These are phyloP conservation scores for Colletotrichum sp. DNA, from an alignment of 2,329 filamentous ascomycete genomes.

Conservation along the genomic window DNA sequence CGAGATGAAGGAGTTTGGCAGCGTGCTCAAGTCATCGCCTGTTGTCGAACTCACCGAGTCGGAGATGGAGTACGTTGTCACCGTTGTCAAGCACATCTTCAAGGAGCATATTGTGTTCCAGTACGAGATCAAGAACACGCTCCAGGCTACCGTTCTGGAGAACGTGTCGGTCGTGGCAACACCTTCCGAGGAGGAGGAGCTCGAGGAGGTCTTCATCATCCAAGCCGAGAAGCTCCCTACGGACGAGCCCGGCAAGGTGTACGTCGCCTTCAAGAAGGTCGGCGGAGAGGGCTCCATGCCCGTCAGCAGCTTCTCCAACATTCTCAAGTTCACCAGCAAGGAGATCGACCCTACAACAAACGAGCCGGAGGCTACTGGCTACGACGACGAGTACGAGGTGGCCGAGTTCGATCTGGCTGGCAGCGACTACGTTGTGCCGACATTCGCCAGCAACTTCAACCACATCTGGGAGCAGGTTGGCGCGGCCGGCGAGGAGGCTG, in stretches of 20 bases:
- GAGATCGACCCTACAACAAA: constrained; percentile 95
- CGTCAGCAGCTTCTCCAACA: constrained; percentile 83
- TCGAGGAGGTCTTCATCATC: constrained; percentile 93
- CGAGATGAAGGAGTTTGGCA: constrained; percentile 88
- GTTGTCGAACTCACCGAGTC: constrained; percentile 92
- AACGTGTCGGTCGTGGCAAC: constrained; percentile 85
- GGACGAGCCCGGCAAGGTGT: constrained; percentile 90
- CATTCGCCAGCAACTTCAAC: constrained; percentile 93
- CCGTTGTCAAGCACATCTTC: constrained; percentile 95
- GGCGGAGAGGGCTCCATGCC: constrained; percentile 80
- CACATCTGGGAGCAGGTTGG: constrained; percentile 95
- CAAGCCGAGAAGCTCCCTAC: constrained; percentile 82
- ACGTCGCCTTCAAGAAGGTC: constrained; percentile 90
- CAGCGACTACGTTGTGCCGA: constrained; percentile 91
- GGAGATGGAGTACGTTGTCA: constrained; percentile 96
- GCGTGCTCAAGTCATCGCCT: constrained; percentile 88
- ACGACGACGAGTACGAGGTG: constrained; percentile 98
- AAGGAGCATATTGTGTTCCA: constrained; percentile 96
- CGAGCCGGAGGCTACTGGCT: constrained; percentile 89
- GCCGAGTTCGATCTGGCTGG: constrained; percentile 90
- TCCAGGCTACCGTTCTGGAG: constrained; percentile 88
- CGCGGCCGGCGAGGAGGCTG: constrained; percentile 85
- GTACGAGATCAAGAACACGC: constrained; percentile 97
- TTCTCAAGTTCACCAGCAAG: constrained; percentile 96
- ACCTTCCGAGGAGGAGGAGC: constrained; percentile 80